A percentile compares a stretch with the other conserved stretches of the same genome.
Conservation (phyloP, 371 early-diverging fungal genomes). For the Mucor lusitanicus region DNA sequence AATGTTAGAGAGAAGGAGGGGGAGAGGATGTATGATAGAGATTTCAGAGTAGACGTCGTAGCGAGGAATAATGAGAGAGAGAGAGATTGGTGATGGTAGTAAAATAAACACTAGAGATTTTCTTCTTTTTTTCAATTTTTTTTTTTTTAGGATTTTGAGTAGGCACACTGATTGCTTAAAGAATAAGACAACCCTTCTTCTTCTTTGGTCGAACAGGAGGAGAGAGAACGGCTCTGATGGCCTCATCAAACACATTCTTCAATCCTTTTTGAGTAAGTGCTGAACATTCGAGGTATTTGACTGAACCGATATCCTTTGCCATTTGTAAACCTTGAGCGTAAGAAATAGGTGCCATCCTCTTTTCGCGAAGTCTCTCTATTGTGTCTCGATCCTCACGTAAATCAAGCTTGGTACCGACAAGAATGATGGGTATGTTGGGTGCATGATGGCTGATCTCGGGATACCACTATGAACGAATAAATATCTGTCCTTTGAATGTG, state of each 20-base stretch:
- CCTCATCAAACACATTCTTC: conserved; percentile 97
- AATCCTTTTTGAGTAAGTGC: conserved; percentile 96
- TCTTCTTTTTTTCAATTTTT: not conserved
- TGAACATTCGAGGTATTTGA: conserved; percentile 96
- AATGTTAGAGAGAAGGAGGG: not conserved
- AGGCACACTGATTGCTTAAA: conserved; percentile 44
- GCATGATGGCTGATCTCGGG: conserved; percentile 95
- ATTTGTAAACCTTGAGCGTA: conserved; percentile 86
- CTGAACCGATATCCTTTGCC: conserved; percentile 87
- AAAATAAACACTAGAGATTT: not conserved
- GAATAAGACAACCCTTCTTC: conserved; percentile 72
- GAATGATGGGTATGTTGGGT: conserved; percentile 91
- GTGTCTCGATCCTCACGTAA: conserved; percentile 90
- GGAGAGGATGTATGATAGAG: not conserved
- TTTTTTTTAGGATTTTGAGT: not conserved
- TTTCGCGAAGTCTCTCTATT: conserved; percentile 81
- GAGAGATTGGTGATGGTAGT: not conserved
- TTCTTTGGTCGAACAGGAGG: conserved; percentile 64
- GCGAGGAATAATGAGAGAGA: not conserved
- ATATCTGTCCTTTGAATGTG: not conserved
- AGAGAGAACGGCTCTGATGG: conserved; percentile 90
- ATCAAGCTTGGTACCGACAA: conserved; percentile 98
- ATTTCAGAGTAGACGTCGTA: not conserved
- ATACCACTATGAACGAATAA: conserved; percentile 68
- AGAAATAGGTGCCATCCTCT: conserved; percentile 86